phyloP scores from a whole-genome alignment of 2,329 filamentous ascomycete genomes.

The Dothistroma pini region DNA sequence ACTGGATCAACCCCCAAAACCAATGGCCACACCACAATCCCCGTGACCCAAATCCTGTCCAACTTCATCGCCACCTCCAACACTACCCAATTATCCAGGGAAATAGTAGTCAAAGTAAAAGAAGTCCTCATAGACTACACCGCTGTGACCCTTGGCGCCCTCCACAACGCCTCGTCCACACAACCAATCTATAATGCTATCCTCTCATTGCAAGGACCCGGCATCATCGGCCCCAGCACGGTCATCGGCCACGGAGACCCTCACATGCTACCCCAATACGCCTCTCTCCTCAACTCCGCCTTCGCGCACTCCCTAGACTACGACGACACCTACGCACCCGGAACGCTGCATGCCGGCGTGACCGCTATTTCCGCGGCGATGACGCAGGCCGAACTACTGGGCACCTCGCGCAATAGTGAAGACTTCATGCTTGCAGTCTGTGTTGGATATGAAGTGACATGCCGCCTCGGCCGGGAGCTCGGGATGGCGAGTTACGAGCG shows the following conservation, averaged over 20 bases:
- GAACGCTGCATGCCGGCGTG: conserved; percentile 42
- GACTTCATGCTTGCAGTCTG: conserved; percentile 34
- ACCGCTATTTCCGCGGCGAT: conserved; percentile 40
- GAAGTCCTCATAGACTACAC: conserved; percentile 34
- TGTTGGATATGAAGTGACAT: conserved; percentile 36
- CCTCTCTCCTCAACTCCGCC: conserved; percentile 42
- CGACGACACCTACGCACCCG: conserved; percentile 44
- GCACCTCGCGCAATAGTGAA: conserved; percentile 16
- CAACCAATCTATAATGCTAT: conserved; percentile 28
- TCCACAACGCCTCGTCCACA: conserved; percentile 28
- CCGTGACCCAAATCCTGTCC: conserved; percentile 27
- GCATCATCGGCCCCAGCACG: conserved; percentile 28
- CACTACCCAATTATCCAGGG: conserved; percentile 19
- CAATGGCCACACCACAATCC: conserved; percentile 13
- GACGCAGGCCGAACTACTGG: conserved; percentile 32
- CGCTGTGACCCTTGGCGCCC: conserved; percentile 28
- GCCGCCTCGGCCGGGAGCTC: conserved; percentile 35
- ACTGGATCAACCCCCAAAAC: too few species aligned
- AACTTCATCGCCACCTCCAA: conserved; percentile 26
- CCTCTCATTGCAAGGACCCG: conserved; percentile 24
- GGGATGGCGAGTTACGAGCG: conserved; percentile 35
- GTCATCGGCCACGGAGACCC: conserved; percentile 37
- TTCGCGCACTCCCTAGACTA: conserved; percentile 46
- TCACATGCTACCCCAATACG: conserved; percentile 38
- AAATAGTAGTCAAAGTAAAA: conserved; percentile 27